These are phyloP conservation scores for Populus simonii DNA, from an alignment of 345 rosid species.

Conservation along the genomic window DNA sequence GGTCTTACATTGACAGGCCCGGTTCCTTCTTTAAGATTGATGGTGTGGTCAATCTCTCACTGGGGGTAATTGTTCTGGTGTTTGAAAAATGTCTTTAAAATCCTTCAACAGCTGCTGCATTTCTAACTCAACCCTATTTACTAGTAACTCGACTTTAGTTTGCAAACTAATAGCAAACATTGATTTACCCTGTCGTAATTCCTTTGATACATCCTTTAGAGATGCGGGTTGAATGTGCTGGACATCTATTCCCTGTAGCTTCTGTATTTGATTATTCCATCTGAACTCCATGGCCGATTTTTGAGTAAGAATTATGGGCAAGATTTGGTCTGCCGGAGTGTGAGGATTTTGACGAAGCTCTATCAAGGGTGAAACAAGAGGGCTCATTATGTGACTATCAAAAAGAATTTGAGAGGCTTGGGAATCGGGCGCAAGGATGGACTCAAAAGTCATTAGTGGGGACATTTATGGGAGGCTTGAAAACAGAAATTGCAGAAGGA, in stretches of 20 bases:
- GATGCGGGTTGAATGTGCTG: background rate
- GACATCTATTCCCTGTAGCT: background rate
- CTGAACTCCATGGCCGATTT: background rate
- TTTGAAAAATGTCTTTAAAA: background rate
- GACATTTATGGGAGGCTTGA: too few species aligned
- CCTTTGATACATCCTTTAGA: background rate
- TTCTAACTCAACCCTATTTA: fast-evolving
- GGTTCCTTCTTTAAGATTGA: background rate
- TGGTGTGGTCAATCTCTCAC: background rate
- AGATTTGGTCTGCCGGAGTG: too few species aligned
- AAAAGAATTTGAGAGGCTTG: too few species aligned
- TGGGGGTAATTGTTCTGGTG: background rate
- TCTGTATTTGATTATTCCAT: background rate
- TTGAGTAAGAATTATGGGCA: too few species aligned
- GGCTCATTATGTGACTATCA: too few species aligned
- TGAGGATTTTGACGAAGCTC: too few species aligned
- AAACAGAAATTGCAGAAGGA: too few species aligned
- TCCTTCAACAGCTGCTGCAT: background rate
- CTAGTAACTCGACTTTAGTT: background rate
- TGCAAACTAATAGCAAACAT: background rate
- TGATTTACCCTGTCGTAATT: fast-evolving
- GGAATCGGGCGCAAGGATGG: too few species aligned
- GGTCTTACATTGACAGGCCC: background rate
- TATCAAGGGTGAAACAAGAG: too few species aligned
- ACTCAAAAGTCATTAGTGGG: too few species aligned